phyloP scores from a whole-genome alignment of 495 filamentous ascomycete species.

The Podospora anserina region DNA sequence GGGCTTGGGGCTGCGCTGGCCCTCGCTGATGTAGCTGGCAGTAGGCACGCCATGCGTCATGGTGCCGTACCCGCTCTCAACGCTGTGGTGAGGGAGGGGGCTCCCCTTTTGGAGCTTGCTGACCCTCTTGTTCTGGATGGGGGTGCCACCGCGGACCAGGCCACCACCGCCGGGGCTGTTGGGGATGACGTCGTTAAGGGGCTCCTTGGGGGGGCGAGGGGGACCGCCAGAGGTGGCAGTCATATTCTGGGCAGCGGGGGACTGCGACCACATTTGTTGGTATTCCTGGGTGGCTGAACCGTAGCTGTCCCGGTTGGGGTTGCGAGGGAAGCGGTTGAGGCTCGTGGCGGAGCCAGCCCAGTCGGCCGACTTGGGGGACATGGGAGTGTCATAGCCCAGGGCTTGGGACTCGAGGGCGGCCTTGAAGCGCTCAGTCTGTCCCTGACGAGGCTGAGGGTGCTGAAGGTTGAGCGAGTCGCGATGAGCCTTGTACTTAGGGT shows the following conservation, averaged over 20 bases:
- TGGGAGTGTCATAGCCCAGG: conserved; percentile 61
- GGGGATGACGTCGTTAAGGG: conserved; percentile 29
- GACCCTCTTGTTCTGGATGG: conserved; percentile 34
- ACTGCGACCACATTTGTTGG: conserved; percentile 42
- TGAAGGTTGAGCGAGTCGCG: conserved; percentile 84
- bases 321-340: conserved; percentile 41
- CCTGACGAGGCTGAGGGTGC: conserved; percentile 85
- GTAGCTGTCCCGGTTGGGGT: conserved; percentile 46
- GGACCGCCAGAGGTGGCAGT: conserved; percentile 27
- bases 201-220: conserved; percentile 55
- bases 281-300: conserved; percentile 32
- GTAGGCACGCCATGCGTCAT: conserved; percentile 43
- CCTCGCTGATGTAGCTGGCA: conserved; percentile 37
- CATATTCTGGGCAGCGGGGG: conserved; percentile 31
- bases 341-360: conserved; percentile 65
- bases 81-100: conserved; percentile 45
- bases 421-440: conserved; percentile 78
- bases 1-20: conserved; percentile 27
- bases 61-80: conserved; percentile 50
- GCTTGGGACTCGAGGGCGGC: conserved; percentile 77
- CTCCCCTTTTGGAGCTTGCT: conserved; percentile 45
- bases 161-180: conserved; percentile 13
- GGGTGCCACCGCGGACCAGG: conserved; percentile 14
- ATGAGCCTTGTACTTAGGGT: conserved; percentile 87
- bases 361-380: conserved; percentile 67